A percentile compares a stretch with the other conserved stretches of the same genome.
These are phyloP conservation scores for Yarrowia phangngaensis DNA, from an alignment of 805 yeast genomes.

Conservation along the genomic window DNA sequence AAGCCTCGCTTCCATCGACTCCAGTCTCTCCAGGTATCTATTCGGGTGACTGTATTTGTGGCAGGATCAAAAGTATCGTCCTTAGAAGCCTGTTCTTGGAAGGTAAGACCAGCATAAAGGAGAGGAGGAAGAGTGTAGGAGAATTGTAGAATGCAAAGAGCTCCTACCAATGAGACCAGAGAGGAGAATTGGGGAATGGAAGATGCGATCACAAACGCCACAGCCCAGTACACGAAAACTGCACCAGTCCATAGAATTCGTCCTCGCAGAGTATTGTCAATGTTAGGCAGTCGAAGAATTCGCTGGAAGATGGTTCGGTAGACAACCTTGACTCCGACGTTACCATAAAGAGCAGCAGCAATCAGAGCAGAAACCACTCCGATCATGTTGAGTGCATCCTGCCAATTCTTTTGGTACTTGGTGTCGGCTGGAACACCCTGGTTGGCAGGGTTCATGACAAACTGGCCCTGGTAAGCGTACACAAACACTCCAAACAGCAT, in stretches of 20 bases:
- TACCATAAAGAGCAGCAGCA: slow-evolving; percentile 48
- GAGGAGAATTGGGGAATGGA: slow-evolving; percentile 46
- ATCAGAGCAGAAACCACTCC: slow-evolving; percentile 43
- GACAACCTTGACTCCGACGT: slow-evolving; percentile 47
- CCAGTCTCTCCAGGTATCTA: slow-evolving; percentile 38
- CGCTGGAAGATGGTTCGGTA: slow-evolving; percentile 43
- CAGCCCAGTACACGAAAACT: slow-evolving; percentile 45
- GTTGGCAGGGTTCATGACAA: slow-evolving; percentile 44
- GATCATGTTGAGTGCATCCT: slow-evolving; percentile 42
- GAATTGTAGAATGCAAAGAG: slow-evolving; percentile 47
- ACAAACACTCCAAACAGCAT: slow-evolving; percentile 45
- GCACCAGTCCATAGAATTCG: slow-evolving; percentile 41
- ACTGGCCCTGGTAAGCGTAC: slow-evolving; percentile 48
- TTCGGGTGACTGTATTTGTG: slow-evolving; percentile 30
- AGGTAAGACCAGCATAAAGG: slow-evolving; percentile 32
- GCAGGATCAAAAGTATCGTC: slow-evolving; percentile 35
- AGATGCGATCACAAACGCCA: slow-evolving; percentile 45
- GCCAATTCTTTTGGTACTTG: slow-evolving; percentile 38
- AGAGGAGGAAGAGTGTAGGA: slow-evolving; percentile 46
- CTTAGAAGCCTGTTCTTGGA: slow-evolving; percentile 37
- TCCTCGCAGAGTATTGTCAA: slow-evolving; percentile 40
- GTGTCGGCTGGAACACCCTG: slow-evolving; percentile 41
- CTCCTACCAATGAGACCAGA: slow-evolving; percentile 43
- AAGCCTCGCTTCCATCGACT: slow-evolving; percentile 42
- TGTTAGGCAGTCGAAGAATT: slow-evolving; percentile 38